Evolutionary conservation across 192 early-diverging fungal species (phyloP), one percentile per base, ranked within the genome.

Genomic region (Backusella tuberculispora): DNA sequence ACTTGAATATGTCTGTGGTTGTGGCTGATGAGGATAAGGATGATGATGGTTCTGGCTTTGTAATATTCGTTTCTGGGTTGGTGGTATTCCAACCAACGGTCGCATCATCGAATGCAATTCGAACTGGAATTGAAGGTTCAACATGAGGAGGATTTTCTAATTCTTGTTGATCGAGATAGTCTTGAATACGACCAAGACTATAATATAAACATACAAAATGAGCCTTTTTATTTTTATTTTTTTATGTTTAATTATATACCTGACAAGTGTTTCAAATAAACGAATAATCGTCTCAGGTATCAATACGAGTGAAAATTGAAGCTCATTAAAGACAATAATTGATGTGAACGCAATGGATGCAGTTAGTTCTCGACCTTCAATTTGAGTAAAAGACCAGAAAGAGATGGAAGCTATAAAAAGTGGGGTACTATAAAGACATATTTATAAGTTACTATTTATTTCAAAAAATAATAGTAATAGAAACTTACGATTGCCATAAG

Each of bases 311-410:
- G 97, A 94, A 81, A 94, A 93, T 74, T 92, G 92, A 37, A 98
- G 80, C 66, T 95, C 83, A 74, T 97, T 96, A 82, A 98, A 97
- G 3, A 99, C 80, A 5, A 93, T 79, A 40, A 99, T 81, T 1
- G 94, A 89, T 0, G 95, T 93, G 81, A 98, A 98, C 0, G 94
- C 92, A 48, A 93, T 76, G 24, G 84, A 84, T 6, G 92, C 80
- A 0, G 90, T 91, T 37, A 97, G 81, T 37, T 85, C 80, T 10
- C 88, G 42, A 24, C 74, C 76, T 50, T 74, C 63, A 9, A 78
- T 15, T 38, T 72, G 72, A 14, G 81, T 82, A 63, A 69, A 82
- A 21, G 42, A 74, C 64, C 56, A 78, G 41, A 82, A 78, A 9
- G 81, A 71, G 3, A 73, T 34, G 4, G 76, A 24, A 8, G 81